A percentile compares a stretch with the other conserved stretches of the same genome.
Conservation (phyloP, 805 yeast genomes). For the Maudiozyma saulgeensis region DNA sequence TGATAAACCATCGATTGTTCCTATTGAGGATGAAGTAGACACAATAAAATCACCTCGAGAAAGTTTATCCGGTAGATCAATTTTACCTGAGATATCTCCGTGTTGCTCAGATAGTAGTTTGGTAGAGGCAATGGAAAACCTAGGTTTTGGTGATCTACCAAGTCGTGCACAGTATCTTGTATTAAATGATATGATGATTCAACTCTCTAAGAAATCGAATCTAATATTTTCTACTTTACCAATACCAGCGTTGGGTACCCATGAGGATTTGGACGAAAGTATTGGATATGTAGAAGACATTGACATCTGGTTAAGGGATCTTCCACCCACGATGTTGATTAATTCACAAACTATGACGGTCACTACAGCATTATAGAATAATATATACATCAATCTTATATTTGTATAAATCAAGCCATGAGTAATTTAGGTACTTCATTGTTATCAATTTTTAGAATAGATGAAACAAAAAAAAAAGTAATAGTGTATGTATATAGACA, state of each 20-base stretch:
- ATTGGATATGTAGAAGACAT: slow-evolving; percentile 66
- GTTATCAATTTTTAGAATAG: no score
- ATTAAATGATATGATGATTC: slow-evolving; percentile 74
- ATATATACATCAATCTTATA: neutral
- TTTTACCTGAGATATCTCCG: slow-evolving; percentile 24
- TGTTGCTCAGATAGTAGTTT: slow-evolving; percentile 27
- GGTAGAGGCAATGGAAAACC: slow-evolving; percentile 29
- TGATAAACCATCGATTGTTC: slow-evolving; percentile 54
- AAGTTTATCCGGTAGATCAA: slow-evolving; percentile 5
- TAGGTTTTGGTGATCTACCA: slow-evolving; percentile 77
- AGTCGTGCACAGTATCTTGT: slow-evolving; percentile 86
- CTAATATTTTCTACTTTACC: slow-evolving; percentile 86
- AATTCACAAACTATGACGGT: slow-evolving; percentile 95
- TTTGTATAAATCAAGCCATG: neutral
- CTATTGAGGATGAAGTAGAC: slow-evolving; percentile 30
- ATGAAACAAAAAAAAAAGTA: no score
- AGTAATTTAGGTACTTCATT: no score
- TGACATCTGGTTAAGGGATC: slow-evolving; percentile 67
- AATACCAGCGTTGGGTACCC: slow-evolving; percentile 77
- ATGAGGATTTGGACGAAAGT: slow-evolving; percentile 56
- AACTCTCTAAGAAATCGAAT: slow-evolving; percentile 50
- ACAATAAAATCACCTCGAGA: neutral
- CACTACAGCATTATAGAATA: slow-evolving; percentile 69
- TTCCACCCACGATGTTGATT: slow-evolving; percentile 75
- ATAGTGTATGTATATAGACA: no score